Evolutionary conservation across 345 rosid species (phyloP).

Genomic region (Ricinus communis): DNA sequence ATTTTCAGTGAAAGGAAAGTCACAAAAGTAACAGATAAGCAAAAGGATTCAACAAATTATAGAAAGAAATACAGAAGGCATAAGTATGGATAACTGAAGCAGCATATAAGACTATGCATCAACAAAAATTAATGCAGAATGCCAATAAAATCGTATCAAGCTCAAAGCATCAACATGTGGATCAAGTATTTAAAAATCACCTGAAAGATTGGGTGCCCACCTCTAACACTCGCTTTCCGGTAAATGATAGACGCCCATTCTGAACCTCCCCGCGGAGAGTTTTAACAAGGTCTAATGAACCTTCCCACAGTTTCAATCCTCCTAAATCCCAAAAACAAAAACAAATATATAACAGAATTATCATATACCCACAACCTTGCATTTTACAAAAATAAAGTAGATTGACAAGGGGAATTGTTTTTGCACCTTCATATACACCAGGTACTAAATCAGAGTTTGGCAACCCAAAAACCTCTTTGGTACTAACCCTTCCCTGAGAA

Average conservation of each 20-base stretch:
- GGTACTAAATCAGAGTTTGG: slow-evolving; percentile 91
- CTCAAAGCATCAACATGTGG: neutral
- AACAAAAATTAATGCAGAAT: neutral
- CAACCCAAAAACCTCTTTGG: slow-evolving; percentile 78
- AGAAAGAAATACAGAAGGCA: neutral
- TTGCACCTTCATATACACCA: slow-evolving; percentile 86
- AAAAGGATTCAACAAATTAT: neutral
- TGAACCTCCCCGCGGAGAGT: slow-evolving; percentile 62
- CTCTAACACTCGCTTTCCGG: slow-evolving; percentile 77
- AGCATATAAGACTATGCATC: neutral
- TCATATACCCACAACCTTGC: too few relatives aligned
- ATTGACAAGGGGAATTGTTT: neutral
- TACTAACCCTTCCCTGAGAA: slow-evolving; percentile 77
- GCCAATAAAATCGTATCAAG: neutral
- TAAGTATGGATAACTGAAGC: neutral
- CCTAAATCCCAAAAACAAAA: slow-evolving; percentile 42
- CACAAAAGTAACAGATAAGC: too few relatives aligned
- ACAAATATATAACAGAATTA: neutral
- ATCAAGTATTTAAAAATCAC: slow-evolving; percentile 12
- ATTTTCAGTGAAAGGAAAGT: too few relatives aligned
- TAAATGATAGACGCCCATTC: slow-evolving; percentile 47
- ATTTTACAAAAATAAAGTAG: neutral
- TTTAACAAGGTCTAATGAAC: slow-evolving; percentile 86
- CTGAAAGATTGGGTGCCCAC: slow-evolving; percentile 47
- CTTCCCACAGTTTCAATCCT: slow-evolving; percentile 97